Evolutionary conservation across 768 basidiomycete species (phyloP), one percentile per base, ranked within the genome.

Genomic region (Coprinellus micaceus): DNA sequence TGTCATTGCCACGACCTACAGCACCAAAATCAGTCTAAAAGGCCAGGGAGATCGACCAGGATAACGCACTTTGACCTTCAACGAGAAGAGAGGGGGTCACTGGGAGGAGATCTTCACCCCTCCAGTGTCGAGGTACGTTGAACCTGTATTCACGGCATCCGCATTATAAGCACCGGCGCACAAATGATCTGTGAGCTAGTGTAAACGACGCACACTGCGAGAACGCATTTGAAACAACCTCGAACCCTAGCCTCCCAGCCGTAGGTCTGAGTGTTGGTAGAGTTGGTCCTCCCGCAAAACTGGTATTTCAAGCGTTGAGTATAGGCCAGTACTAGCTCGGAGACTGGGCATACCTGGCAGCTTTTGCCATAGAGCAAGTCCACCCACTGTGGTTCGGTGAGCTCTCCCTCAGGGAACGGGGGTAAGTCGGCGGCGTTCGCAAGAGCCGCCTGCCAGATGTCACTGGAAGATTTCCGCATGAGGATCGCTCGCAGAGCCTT

Each of bases 401-500:
- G 50, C 13, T 57, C 56, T n/a, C n/a, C n/a, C 4, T 29, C 25
- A 30, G 56, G 56, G 30, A 48, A 52, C 15, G 56, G 26, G 11
- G 56, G 48, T 26, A 56, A 37, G 29, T 25, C 56, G 7, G 3
- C 33, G 33, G 36, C 19, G 30, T 45, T 52, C n/a, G 15, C 13
- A 26, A 57, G 33, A 1, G 49, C 40, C 26, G 39, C 48, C 29
- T 26, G 26, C 56, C 56, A 57, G 24, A 57, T 52, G 2, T 30
- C 3, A 3, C n/a, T 29, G 10, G 56, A 21, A 0, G 49, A 52
- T 17, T 50, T 54, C 4, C 39, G 54, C 65, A 69, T 66, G 2
- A 70, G 48, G 10, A 64, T 64, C 4, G 33, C 52, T 2, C 71
- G 70, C 30, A 78, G 60, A 9, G 60, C 37, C 56, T 69, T 74